These are phyloP conservation scores for Sanghuangporus weigelae DNA, from an alignment of 1,284 basidiomycete genomes.

Conservation along the genomic window DNA sequence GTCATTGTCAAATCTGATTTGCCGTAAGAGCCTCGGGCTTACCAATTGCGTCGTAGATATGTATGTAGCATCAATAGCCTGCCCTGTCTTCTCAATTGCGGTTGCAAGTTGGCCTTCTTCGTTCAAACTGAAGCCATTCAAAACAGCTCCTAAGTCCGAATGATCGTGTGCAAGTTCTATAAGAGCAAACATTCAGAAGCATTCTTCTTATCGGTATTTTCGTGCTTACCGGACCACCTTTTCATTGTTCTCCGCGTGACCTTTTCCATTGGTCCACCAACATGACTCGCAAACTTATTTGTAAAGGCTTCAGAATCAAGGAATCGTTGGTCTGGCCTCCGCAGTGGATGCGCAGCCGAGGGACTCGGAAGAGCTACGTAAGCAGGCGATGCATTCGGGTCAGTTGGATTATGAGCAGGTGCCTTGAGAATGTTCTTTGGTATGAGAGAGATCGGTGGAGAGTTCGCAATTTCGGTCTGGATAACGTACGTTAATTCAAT, in stretches of 20 bases:
- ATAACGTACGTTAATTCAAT: not conserved
- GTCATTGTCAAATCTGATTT: conserved; percentile 1
- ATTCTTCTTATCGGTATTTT: not conserved
- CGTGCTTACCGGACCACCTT: conserved; percentile 78
- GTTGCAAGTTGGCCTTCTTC: conserved; percentile 68
- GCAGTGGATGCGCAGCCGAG: conserved; percentile 78
- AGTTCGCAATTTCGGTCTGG: conserved; percentile 88
- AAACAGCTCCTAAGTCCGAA: conserved; percentile 89
- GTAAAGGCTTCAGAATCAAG: conserved; percentile 96
- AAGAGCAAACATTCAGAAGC: conserved; percentile 4
- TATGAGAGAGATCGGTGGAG: conserved; percentile 83
- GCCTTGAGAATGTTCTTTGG: conserved; percentile 97
- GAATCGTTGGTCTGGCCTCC: conserved; percentile 90
- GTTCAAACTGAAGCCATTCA: conserved; percentile 95
- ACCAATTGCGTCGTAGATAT: conserved; percentile 88
- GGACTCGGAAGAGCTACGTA: conserved; percentile 88
- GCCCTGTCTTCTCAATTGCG: conserved; percentile 89
- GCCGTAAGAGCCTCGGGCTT: conserved; percentile 26
- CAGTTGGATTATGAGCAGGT: conserved; percentile 91
- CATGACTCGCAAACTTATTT: conserved; percentile 90
- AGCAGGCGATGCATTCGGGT: conserved; percentile 65
- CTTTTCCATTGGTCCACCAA: conserved; percentile 92
- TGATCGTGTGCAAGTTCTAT: conserved; percentile 86
- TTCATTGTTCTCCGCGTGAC: conserved; percentile 89
- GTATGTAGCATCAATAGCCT: conserved; percentile 93